These are phyloP conservation scores for Gnomoniopsis sp. DNA, from an alignment of 2,329 filamentous ascomycete species.

Conservation along the genomic window DNA sequence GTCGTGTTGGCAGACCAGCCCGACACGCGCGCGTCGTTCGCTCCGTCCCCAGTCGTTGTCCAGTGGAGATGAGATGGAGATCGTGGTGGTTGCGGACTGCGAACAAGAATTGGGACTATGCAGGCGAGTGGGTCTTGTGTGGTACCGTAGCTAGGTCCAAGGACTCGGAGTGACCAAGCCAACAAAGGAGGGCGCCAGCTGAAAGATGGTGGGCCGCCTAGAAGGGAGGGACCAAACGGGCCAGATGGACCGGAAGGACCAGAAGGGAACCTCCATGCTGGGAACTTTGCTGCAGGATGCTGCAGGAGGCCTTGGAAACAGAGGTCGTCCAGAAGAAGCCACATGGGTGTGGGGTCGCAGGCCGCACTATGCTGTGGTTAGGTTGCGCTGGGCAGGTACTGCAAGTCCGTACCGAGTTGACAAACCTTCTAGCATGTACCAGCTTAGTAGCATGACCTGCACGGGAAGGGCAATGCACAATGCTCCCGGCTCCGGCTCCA, in stretches of 20 bases:
- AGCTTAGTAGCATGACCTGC: no score
- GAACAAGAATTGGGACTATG: neutral
- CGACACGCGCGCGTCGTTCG: conserved; percentile 6
- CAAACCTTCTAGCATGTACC: no score
- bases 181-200: conserved; percentile 16
- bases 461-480: neutral
- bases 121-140: conserved; percentile 4
- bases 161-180: conserved; percentile 6
- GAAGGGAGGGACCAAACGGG: neutral
- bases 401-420: no score
- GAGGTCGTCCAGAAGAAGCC: conserved; percentile 1
- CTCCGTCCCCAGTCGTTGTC: conserved; percentile 14
- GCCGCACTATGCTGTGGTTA: no score
- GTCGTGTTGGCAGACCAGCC: neutral
- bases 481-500: conserved; percentile 3
- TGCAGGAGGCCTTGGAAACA: conserved; percentile 8
- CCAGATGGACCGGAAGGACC: no score
- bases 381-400: no score
- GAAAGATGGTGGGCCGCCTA: conserved; percentile 4
- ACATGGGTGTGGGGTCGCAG: conserved; percentile 1
- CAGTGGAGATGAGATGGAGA: neutral
- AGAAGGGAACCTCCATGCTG: neutral
- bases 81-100: neutral
- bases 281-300: neutral
- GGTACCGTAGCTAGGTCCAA: neutral